phyloP scores from a whole-genome alignment of 129 eudicot genomes.

The Erigeron canadensis region DNA sequence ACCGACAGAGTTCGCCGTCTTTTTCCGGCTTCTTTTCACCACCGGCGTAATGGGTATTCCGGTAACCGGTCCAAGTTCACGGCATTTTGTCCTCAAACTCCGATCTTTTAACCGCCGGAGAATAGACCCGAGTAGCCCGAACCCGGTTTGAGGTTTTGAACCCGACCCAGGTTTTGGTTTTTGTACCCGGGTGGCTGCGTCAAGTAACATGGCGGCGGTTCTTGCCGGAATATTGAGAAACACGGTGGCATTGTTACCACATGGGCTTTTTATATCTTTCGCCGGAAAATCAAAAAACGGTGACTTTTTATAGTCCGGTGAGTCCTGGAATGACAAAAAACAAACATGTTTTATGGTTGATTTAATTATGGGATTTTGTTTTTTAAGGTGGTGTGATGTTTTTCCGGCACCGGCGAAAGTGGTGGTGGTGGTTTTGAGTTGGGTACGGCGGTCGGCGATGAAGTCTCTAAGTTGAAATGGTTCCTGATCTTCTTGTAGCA shows the following conservation, averaged over 20 bases:
- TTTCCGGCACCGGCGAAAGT: neutral
- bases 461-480: slow-evolving; percentile 70
- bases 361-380: slow-evolving; percentile 40
- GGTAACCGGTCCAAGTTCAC: slow-evolving; percentile 36
- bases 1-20: neutral
- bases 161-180: slow-evolving; percentile 41
- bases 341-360: slow-evolving; percentile 56
- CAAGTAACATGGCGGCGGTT: slow-evolving; percentile 69
- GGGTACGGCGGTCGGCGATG: slow-evolving; percentile 59
- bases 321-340: slow-evolving; percentile 49
- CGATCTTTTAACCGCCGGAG: slow-evolving; percentile 52
- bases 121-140: slow-evolving; percentile 67
- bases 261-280: slow-evolving; percentile 33
- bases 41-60: slow-evolving; percentile 12
- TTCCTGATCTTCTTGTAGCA: slow-evolving; percentile 78
- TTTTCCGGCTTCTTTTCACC: slow-evolving; percentile 25
- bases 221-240: slow-evolving; percentile 60
- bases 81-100: slow-evolving; percentile 35
- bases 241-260: slow-evolving; percentile 35
- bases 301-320: slow-evolving; percentile 58
- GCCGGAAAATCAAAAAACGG: slow-evolving; percentile 53
- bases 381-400: slow-evolving; percentile 34
- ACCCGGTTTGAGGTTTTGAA: slow-evolving; percentile 27
- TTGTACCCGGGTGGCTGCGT: slow-evolving; percentile 71
- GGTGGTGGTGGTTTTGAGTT: slow-evolving; percentile 31